Base-by-base conservation (phyloP, 2,329 filamentous ascomycete genomes). In the Colletotrichum tofieldiae region DNA sequence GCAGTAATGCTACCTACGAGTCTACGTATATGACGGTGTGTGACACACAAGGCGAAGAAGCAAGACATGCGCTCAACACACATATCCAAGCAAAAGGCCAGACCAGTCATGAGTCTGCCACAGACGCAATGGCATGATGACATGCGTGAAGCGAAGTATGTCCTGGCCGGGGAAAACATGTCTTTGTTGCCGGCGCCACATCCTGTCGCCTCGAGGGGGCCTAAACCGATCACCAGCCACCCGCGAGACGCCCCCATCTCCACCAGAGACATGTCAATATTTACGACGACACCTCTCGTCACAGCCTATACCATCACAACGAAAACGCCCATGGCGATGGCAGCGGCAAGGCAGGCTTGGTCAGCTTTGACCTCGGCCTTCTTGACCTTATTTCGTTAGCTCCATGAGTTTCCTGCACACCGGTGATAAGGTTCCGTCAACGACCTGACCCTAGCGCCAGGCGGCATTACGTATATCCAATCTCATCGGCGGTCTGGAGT, bases 381-480 rank as follows among this genome's bases (percentile, higher is more conserved):
- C 20, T 16, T 16, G 20, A 37, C 16, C 68, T 45, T 29, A 23
- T 23, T 47, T 45, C 41, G 41, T 43, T 51, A 51, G 64, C 56
- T 20, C 43, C 45, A 26, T 5, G 16, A 23, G 43, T 35, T 23
- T 39, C 37, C 49, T 51, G 51, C 26, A 62, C 29, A 54, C 32
- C 51, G 37, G 54, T 65, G 61, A 55, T 45, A 41, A 58, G 43
- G 47, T 62, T 66, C 35, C 55, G 60, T 71, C 67, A 66, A 43
- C 37, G 47, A 68, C 37, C 51, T 65, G 66, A 45, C 43, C 45
- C 49, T 39, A 67, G 26, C 43, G 65, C 32, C 58, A 58, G 65
- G 39, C 64, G 37, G 49, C 65, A 61, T 72, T 72, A 56, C 61
- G 66, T 65, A 71, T 26, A 41, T 58, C 54, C 56, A 72, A 72